Base-by-base conservation (phyloP, 2,329 filamentous ascomycete genomes). In the Grosmannia serpens region DNA sequence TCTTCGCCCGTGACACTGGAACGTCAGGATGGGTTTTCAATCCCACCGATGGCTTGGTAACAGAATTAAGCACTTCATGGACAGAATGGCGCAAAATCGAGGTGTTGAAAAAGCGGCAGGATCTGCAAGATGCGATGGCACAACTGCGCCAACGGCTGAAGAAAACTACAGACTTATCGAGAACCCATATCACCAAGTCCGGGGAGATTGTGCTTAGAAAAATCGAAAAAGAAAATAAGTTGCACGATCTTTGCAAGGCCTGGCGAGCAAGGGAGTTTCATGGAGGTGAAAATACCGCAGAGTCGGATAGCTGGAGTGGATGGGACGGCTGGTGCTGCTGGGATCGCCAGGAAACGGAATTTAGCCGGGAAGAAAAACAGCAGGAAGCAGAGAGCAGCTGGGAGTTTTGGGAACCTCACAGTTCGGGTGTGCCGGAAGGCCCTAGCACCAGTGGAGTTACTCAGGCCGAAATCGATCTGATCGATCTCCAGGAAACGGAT, bases 261-360 rank as follows among this genome's bases (percentile, higher is more conserved):
- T 63, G 62, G 62, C 33, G 53, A 1, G 15, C 41, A n/a, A 38
- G 58, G 2, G 55, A 62, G 31, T 60, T 61, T 24, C 52, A 55
- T 7, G 41, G 11, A 11, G 47, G 31, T 22, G 29, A 41, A 22
- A 15, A 29, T 10, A 29, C 7, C 1, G 35, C 10, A 1, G 44
- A 54, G 7, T n/a, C 29, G 4, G 13, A 22, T 6, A 31, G 15
- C 0, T 41, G 49, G 33, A 24, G 24, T 15, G 60, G 51, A 3
- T 62, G 61, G 59, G n/a, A 59, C 22, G 61, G 55, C 5, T 62
- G 61, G 61, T 58, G 57, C 22, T 53, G 55, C 13, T 62, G 61
- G 60, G 58, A 58, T 22, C 31, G 24, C 13, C n/a, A 58, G 11
- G 53, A 55, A 31, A 22, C 13, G 17, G 38, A 55, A 15, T 1